Base-by-base conservation (phyloP, 2,329 filamentous ascomycete species). In the Penicillium sp. region DNA sequence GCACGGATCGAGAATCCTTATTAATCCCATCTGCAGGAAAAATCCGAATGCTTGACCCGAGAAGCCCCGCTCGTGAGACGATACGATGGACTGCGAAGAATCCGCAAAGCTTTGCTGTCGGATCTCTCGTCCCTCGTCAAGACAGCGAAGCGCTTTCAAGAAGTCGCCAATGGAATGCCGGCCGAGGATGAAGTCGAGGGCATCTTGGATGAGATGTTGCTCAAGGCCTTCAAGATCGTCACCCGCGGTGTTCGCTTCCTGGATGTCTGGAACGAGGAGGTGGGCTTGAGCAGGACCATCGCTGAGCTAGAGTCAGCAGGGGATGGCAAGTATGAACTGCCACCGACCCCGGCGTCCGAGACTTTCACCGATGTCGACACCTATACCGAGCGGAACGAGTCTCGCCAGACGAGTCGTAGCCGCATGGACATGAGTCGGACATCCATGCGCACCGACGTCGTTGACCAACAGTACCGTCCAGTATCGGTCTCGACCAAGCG, bases 171-270 rank as follows among this genome's bases (percentile, higher is more conserved):
- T 42, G 71, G 71, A 49, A 64, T 28, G 7, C 54, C 61, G 0
- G 47, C 57, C 10, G 60, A 67, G 17, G 62, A 69, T 17, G 62
- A 63, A 20, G 54, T 69, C n/a, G 61, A 66, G 30, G 58, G 56
- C 12, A 77, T 90, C 40, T 77, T 95, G 40, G 90, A 96, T 56
- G 85, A 95, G 60, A 87, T 96, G 77, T 84, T 96, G 15, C 69
- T 94, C 36, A 92, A 89, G 62, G 89, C 89, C 0, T 96, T 95
- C 70, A 88, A 85, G 58, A 88, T 96, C 35, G 85, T 95, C n/a
- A 90, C 82, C 32, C 82, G 90, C 54, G 88, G 85, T 10, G 87
- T 95, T 16, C 77, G 83, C 30, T 96, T 98, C 56, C 74, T 95
- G 28, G 92, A 98, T 52, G 75, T 90, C 2, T 81, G 92, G 68